Evolutionary conservation across 2,329 filamentous ascomycete genomes (phyloP), one percentile per base, ranked within the genome.

Genomic region (Septoria petroselini): DNA sequence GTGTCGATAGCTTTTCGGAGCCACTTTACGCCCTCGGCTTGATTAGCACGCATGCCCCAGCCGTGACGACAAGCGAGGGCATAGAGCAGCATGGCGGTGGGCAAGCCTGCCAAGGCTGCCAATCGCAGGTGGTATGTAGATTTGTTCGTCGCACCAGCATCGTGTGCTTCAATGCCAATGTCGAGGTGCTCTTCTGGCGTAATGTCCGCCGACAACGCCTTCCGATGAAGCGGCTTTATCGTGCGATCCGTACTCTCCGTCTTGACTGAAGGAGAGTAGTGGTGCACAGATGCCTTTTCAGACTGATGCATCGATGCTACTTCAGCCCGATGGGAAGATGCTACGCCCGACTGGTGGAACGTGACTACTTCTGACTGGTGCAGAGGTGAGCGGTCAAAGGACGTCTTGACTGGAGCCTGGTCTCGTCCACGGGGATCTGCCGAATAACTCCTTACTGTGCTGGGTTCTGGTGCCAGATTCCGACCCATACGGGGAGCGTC

Each of bases 41-140:
- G 89, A 67, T 95, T 96, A 6, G 89, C 81, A 7, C 91, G 84
- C 88, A 97, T 96, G 14, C 93, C 93, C 93, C 93, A 98, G 41
- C 93, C 93, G 66, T 98, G 93, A 41, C 93, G 82, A 65, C 91
- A 97, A 8, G 93, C 93, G 29, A 98, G 78, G 4, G 91, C 93
- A 68, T 96, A 98, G 25, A 97, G 77, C 9, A 98, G 80, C 93
- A 98, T 98, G 17, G 86, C 93, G 0, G 91, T 95, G 0, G 93
- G 88, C 50, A 95, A 81, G 39, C 89, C 88, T 49, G 88, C 84
- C 61, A 84, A 83, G 1, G 93, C 91, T 3, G 93, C 93, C 52
- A 95, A 81, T 27, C 93, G 86, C 37, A 98, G 78, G 66, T 98
- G 93, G 65, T 97, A 98, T 0, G 93, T 97, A 0, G 91, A 97